A percentile compares a stretch with the other conserved stretches of the same genome.
Evolutionary conservation across 1,284 basidiomycete genomes (phyloP).

Genomic region (Anthracocystis setariae): DNA sequence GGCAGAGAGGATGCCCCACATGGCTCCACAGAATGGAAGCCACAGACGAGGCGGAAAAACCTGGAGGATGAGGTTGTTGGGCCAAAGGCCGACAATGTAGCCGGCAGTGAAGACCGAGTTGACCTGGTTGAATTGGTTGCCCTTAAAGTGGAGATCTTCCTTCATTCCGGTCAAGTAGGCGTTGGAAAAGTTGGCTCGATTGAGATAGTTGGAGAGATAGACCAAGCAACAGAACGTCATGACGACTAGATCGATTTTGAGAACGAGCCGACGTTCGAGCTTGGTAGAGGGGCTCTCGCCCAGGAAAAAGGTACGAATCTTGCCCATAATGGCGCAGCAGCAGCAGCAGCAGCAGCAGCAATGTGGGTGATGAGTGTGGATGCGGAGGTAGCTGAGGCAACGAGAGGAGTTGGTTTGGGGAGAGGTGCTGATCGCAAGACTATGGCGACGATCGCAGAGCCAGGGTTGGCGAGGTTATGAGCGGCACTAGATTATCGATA

Average conservation of each 20-base stretch:
- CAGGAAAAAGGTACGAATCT: slow-evolving; percentile 43
- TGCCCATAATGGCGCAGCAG: slow-evolving; percentile 34
- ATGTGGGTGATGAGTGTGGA: neutral
- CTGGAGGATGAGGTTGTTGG: slow-evolving; percentile 65
- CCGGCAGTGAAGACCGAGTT: slow-evolving; percentile 69
- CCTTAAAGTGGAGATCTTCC: slow-evolving; percentile 78
- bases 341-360: too few relatives aligned
- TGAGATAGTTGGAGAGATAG: slow-evolving; percentile 52
- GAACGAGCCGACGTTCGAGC: slow-evolving; percentile 35
- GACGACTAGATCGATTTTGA: slow-evolving; percentile 54
- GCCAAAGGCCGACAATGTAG: slow-evolving; percentile 58
- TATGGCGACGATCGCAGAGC: neutral
- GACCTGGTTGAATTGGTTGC: slow-evolving; percentile 75
- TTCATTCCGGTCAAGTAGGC: slow-evolving; percentile 82
- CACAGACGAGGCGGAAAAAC: slow-evolving; percentile 54
- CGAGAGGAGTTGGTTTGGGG: neutral
- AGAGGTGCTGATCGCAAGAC: neutral
- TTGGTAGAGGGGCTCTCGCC: slow-evolving; percentile 40
- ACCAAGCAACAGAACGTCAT: slow-evolving; percentile 48
- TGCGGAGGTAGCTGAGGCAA: neutral
- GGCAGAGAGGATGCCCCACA: slow-evolving; percentile 57
- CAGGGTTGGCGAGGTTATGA: neutral
- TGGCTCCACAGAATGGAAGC: slow-evolving; percentile 50
- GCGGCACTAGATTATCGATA: too few relatives aligned
- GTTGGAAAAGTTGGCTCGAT: slow-evolving; percentile 50